Conservation (phyloP, 345 rosid genomes). For the Eutrema japonicum region DNA sequence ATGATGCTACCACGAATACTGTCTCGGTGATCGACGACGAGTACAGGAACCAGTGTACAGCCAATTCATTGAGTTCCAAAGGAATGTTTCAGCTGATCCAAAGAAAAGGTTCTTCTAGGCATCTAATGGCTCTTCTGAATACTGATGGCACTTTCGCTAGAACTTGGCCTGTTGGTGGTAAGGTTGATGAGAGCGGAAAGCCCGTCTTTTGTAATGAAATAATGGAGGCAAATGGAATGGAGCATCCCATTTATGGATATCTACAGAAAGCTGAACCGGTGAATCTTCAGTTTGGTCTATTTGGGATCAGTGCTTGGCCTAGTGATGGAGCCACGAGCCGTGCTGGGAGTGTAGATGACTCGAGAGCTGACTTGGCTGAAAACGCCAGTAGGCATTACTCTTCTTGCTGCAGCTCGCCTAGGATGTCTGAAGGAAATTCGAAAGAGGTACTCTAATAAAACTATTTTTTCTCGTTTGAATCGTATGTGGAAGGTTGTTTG, state of each 20-base stretch:
- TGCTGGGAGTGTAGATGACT: slow-evolving; percentile 91
- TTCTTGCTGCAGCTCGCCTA: slow-evolving; percentile 98
- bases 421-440: slow-evolving; percentile 78
- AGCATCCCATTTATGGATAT: slow-evolving; percentile 79
- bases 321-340: slow-evolving; percentile 91
- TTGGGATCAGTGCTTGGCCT: slow-evolving; percentile 99
- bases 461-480: background rate
- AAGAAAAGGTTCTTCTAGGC: slow-evolving; percentile 93
- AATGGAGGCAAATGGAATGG: slow-evolving; percentile 50
- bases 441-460: slow-evolving; percentile 68
- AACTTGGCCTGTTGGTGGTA: slow-evolving; percentile 86
- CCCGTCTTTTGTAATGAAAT: slow-evolving; percentile 47
- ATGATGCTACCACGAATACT: slow-evolving; percentile 77
- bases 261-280: slow-evolving; percentile 86
- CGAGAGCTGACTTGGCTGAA: slow-evolving; percentile 75
- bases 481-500: background rate
- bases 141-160: slow-evolving; percentile 92
- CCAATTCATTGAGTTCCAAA: slow-evolving; percentile 89
- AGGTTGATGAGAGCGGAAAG: slow-evolving; percentile 58
- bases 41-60: slow-evolving; percentile 90
- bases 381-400: slow-evolving; percentile 78
- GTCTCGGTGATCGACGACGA: slow-evolving; percentile 84
- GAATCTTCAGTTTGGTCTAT: slow-evolving; percentile 91
- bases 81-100: slow-evolving; percentile 98
- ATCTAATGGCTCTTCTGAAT: slow-evolving; percentile 95